Percentiles rank a stretch among this genome's conserved stretches.
These are phyloP conservation scores for Isabelozyma gotoi DNA, from an alignment of 805 yeast genomes.

Conservation along the genomic window DNA sequence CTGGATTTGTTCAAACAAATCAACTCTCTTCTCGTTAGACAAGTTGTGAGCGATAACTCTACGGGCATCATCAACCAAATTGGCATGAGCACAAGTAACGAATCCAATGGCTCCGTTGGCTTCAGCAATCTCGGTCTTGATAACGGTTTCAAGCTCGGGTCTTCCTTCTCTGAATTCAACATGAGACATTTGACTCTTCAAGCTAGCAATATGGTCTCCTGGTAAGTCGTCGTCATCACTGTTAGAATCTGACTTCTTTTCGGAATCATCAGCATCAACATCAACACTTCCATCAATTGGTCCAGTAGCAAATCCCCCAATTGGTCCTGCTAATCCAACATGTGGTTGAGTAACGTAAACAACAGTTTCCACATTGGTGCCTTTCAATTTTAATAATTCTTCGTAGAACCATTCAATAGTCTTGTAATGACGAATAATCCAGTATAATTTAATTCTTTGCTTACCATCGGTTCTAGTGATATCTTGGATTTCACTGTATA, in stretches of 20 bases:
- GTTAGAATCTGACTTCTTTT: slow-evolving; percentile 3
- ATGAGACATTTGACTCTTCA: slow-evolving; percentile 24
- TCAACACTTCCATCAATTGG: slow-evolving; percentile 7
- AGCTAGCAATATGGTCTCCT: slow-evolving; percentile 13
- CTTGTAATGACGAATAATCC: slow-evolving; percentile 41
- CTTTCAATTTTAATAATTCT: slow-evolving; percentile 32
- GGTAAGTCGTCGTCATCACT: slow-evolving; percentile 4
- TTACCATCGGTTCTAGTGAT: slow-evolving; percentile 15
- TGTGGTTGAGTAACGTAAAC: slow-evolving; percentile 43
- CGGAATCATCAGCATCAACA: slow-evolving; percentile 1
- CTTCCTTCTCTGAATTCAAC: slow-evolving; percentile 47
- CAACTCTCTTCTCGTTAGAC: slow-evolving; percentile 28
- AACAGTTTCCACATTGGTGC: slow-evolving; percentile 32
- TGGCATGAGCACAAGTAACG: slow-evolving; percentile 50
- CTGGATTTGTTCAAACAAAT: slow-evolving; percentile 36
- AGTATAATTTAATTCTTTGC: slow-evolving; percentile 26
- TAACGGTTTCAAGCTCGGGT: slow-evolving; percentile 34
- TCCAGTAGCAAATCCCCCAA: slow-evolving; percentile 1
- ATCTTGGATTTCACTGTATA: slow-evolving; percentile 30
- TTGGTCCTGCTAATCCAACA: slow-evolving; percentile 3
- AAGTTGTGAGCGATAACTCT: slow-evolving; percentile 25
- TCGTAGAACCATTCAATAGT: slow-evolving; percentile 39
- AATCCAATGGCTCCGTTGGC: slow-evolving; percentile 43
- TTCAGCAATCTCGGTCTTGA: slow-evolving; percentile 35
- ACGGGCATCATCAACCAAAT: slow-evolving; percentile 38